Conservation (phyloP, 2,329 filamentous ascomycete species). For the Fusarium albidum region DNA sequence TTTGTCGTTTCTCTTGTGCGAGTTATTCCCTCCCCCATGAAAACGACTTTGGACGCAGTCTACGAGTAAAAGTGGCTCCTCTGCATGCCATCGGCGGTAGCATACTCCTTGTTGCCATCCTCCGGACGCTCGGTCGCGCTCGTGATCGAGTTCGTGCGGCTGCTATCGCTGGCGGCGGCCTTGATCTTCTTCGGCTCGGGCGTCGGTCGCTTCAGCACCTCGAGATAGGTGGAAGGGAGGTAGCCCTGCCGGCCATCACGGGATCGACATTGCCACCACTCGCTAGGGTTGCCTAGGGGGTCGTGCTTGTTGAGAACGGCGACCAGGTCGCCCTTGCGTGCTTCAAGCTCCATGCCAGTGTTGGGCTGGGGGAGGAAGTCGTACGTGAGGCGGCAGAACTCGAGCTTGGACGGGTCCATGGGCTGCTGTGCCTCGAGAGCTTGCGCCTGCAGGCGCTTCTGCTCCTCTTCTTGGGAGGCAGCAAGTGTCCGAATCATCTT, state of each 20-base stretch:
- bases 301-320: slow-evolving; percentile 93
- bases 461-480: slow-evolving; percentile 84
- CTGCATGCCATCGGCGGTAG: slow-evolving; percentile 63
- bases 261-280: slow-evolving; percentile 97
- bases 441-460: slow-evolving; percentile 63
- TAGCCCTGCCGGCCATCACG: slow-evolving; percentile 92
- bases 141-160: slow-evolving; percentile 60
- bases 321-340: slow-evolving; percentile 94
- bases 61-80: slow-evolving; percentile 67
- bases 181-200: slow-evolving; percentile 62
- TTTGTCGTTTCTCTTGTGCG: slow-evolving; percentile 5
- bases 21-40: not conserved
- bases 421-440: slow-evolving; percentile 61
- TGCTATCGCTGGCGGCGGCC: slow-evolving; percentile 55
- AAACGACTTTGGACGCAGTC: slow-evolving; percentile 19
- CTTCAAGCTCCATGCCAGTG: slow-evolving; percentile 81
- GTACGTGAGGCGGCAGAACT: slow-evolving; percentile 94
- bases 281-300: slow-evolving; percentile 87
- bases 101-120: slow-evolving; percentile 60
- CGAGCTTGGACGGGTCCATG: slow-evolving; percentile 88
- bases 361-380: slow-evolving; percentile 87
- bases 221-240: slow-evolving; percentile 88
- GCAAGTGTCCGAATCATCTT: slow-evolving; percentile 91
- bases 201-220: slow-evolving; percentile 69
- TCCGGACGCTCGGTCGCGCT: slow-evolving; percentile 50